A percentile compares a stretch with the other conserved stretches of the same genome.
Conservation (phyloP, 805 yeast genomes). For the Ogataea pilisensis region DNA sequence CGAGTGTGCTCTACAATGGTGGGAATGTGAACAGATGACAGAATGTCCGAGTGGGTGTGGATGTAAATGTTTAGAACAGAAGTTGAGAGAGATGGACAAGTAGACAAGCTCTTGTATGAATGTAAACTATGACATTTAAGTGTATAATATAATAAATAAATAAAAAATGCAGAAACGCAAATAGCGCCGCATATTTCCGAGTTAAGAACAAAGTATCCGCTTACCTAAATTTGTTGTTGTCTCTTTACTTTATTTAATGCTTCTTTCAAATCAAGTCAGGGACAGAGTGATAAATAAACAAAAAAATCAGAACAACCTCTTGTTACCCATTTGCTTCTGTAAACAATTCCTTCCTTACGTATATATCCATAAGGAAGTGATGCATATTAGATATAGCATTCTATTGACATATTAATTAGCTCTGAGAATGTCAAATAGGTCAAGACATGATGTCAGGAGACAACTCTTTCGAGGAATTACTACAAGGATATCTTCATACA, state of each 20-base stretch:
- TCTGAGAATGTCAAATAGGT: slow-evolving; percentile 20
- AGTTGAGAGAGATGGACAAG: slow-evolving; percentile 9
- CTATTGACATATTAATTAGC: neutral
- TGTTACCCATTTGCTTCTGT: too few relatives aligned
- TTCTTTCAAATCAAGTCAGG: too few relatives aligned
- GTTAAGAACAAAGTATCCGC: too few relatives aligned
- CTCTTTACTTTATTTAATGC: too few relatives aligned
- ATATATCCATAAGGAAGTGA: too few relatives aligned
- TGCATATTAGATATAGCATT: too few relatives aligned
- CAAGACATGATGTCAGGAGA: slow-evolving; percentile 30
- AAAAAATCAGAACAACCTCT: too few relatives aligned
- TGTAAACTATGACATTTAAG: too few relatives aligned
- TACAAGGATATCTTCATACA: slow-evolving; percentile 26
- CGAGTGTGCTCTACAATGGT: slow-evolving; percentile 78
- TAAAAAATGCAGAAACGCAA: neutral
- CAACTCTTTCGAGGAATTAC: slow-evolving; percentile 34
- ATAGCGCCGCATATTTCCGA: neutral
- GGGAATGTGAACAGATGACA: slow-evolving; percentile 40
- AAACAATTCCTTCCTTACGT: too few relatives aligned
- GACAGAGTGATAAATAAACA: too few relatives aligned
- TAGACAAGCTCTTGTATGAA: neutral
- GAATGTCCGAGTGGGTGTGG: slow-evolving; percentile 90
- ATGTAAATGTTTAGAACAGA: slow-evolving; percentile 51
- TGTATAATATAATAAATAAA: too few relatives aligned
- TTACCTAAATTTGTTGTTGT: too few relatives aligned